Percentiles rank a stretch among this genome's conserved stretches.
Evolutionary conservation across 805 yeast genomes (phyloP).

Genomic region (Candida methanosorbosa): DNA sequence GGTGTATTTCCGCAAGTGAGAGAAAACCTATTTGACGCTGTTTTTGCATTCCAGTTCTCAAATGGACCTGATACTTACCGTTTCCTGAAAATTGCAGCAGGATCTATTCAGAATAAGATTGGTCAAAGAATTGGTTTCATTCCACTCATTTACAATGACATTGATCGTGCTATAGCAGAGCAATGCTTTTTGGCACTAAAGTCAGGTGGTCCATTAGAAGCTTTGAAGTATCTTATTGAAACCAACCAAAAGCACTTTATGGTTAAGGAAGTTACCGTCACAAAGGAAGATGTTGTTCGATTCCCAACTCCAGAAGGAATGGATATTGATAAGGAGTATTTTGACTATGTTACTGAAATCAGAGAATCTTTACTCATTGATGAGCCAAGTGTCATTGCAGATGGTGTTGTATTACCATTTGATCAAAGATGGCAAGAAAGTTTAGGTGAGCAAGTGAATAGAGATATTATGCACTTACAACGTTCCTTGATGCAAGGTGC

Average conservation of each 20-base stretch:
- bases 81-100: slow-evolving; percentile 38
- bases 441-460: slow-evolving; percentile 41
- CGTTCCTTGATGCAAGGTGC: slow-evolving; percentile 16
- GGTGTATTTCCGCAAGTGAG: slow-evolving; percentile 58
- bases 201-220: slow-evolving; percentile 12
- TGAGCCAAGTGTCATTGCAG: slow-evolving; percentile 49
- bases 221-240: slow-evolving; percentile 14
- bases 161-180: slow-evolving; percentile 15
- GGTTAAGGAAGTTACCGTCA: too few relatives aligned
- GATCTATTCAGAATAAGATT: slow-evolving; percentile 45
- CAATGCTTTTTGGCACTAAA: slow-evolving; percentile 15
- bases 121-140: slow-evolving; percentile 80
- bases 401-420: slow-evolving; percentile 61
- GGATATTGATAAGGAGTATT: slow-evolving; percentile 8
- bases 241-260: too few relatives aligned
- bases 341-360: slow-evolving; percentile 13
- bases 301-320: too few relatives aligned
- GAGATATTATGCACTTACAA: slow-evolving; percentile 38
- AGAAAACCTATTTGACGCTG: slow-evolving; percentile 68
- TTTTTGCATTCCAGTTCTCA: slow-evolving; percentile 59
- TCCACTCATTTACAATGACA: slow-evolving; percentile 38
- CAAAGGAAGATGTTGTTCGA: too few relatives aligned
- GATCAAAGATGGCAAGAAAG: slow-evolving; percentile 44
- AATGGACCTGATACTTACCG: slow-evolving; percentile 42
- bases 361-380: slow-evolving; percentile 30